Percentiles rank a stretch among this genome's conserved stretches.
Evolutionary conservation across 257 asterid species (phyloP).

Genomic region (Forsythia viridissima): DNA sequence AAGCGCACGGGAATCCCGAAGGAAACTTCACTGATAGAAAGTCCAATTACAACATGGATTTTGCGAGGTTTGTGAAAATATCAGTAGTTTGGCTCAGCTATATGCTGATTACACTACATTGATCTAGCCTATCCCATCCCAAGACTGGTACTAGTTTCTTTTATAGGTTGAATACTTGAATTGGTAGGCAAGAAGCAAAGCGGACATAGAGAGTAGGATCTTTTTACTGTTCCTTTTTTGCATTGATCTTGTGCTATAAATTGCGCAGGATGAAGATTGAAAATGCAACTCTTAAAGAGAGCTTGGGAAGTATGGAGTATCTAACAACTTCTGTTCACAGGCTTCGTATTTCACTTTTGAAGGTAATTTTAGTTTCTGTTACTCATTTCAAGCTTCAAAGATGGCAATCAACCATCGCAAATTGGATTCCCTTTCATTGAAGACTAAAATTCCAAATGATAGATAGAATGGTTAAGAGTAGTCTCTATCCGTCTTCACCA

Average conservation of each 20-base stretch:
- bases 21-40: slow-evolving; percentile 29
- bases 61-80: slow-evolving; percentile 58
- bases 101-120: not conserved
- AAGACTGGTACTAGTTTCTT: slow-evolving; percentile 6
- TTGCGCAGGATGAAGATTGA: slow-evolving; percentile 83
- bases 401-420: not conserved
- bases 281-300: slow-evolving; percentile 92
- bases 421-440: not conserved
- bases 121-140: too few species aligned
- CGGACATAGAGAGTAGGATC: not conserved
- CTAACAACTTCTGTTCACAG: slow-evolving; percentile 73
- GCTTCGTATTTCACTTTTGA: slow-evolving; percentile 66
- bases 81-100: not conserved
- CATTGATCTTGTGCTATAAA: slow-evolving; percentile 6
- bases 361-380: slow-evolving; percentile 47
- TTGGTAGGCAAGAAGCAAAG: not conserved
- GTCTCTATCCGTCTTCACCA: not conserved
- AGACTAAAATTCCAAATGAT: not conserved
- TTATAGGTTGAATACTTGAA: not conserved
- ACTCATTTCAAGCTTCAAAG: not conserved
- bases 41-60: slow-evolving; percentile 51
- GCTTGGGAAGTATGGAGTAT: slow-evolving; percentile 92
- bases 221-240: not conserved
- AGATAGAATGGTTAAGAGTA: not conserved
- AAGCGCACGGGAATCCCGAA: slow-evolving; percentile 38